Evolutionary conservation across 208 protist genomes (phyloP).

Genomic region (Acanthamoeba polyphaga): DNA sequence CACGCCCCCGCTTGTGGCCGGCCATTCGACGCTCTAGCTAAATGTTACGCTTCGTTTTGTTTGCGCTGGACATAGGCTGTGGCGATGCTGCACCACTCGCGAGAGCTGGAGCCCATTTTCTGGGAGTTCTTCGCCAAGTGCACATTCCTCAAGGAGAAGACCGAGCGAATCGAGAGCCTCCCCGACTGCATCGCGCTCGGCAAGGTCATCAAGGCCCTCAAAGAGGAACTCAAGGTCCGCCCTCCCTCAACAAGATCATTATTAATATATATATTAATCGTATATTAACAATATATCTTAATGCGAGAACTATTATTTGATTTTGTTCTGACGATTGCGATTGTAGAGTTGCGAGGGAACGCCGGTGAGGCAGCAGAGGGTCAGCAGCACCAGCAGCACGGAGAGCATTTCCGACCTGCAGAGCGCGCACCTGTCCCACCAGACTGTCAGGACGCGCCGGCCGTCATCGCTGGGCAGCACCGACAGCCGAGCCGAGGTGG

Average conservation of each 20-base stretch:
- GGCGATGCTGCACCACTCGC: slow-evolving; percentile 31
- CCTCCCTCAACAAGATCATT: too few species aligned
- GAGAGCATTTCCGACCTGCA: slow-evolving; percentile 1
- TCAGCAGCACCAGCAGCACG: not conserved
- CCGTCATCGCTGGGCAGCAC: not conserved
- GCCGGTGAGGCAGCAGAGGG: not conserved
- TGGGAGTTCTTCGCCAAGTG: slow-evolving; percentile 37
- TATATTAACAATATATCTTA: too few species aligned
- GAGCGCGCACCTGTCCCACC: not conserved
- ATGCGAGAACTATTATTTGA: not conserved
- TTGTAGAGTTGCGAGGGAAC: not conserved
- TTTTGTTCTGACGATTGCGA: not conserved
- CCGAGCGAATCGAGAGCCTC: slow-evolving; percentile 3
- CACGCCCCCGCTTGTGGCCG: not conserved
- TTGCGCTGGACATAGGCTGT: not conserved
- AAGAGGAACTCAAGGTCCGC: not conserved
- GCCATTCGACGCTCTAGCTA: too few species aligned
- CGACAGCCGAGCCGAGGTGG: not conserved
- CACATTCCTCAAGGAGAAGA: not conserved
- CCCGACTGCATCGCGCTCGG: slow-evolving; percentile 23
- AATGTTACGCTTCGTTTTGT: too few species aligned
- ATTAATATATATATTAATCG: not conserved
- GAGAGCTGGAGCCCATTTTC: slow-evolving; percentile 37
- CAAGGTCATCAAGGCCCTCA: slow-evolving; percentile 31
- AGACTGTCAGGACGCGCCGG: not conserved